Base-by-base conservation (phyloP, 768 basidiomycete species). In the Kwoniella dejecticola region DNA sequence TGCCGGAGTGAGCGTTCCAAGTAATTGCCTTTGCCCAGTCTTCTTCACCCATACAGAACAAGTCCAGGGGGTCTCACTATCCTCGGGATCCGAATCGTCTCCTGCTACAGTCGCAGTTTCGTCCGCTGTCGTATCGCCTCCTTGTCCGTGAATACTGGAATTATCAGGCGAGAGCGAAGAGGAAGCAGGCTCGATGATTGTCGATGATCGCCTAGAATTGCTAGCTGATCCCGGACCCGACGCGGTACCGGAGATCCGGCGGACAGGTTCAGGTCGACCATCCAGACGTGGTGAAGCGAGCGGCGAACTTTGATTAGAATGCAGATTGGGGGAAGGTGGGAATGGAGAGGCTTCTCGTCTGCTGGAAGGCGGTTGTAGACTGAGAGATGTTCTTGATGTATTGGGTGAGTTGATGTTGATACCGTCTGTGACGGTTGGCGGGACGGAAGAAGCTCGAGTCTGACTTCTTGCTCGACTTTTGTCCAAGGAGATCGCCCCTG, bases 61-160 rank as follows among this genome's bases (percentile, higher is more conserved):
- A 46, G 88, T 86, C 93, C 93, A 98, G 0, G 95, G 92, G 23
- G 91, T 93, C 79, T 98, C 94, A 44, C 90, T 91, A 72, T 97
- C 95, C 75, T 98, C 94, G 0, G 93, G 90, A 66, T 98, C 95
- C 62, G 89, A 91, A 45, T 93, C 91, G 15, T 89, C 87, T 0
- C 83, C 90, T 1, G 84, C 74, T 30, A 44, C 33, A 8, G 36
- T 38, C 17, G 8, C 36, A 38, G 8, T 17, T 8, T 38, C 8
- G 21, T 38, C 8, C 36, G n/a, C n/a, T n/a, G n/a, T n/a, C n/a
- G n/a, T n/a, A n/a, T 15, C 33, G 7, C 33, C 33, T 36, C 33
- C 33, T 36, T 15, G 7, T 36, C 33, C 33, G 7, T 36, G n/a
- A n/a, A n/a, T n/a, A n/a, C n/a, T n/a, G n/a, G n/a, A n/a, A n/a